These are phyloP conservation scores for Corymbia citriodora DNA, from an alignment of 441 rosid genomes.

Conservation along the genomic window DNA sequence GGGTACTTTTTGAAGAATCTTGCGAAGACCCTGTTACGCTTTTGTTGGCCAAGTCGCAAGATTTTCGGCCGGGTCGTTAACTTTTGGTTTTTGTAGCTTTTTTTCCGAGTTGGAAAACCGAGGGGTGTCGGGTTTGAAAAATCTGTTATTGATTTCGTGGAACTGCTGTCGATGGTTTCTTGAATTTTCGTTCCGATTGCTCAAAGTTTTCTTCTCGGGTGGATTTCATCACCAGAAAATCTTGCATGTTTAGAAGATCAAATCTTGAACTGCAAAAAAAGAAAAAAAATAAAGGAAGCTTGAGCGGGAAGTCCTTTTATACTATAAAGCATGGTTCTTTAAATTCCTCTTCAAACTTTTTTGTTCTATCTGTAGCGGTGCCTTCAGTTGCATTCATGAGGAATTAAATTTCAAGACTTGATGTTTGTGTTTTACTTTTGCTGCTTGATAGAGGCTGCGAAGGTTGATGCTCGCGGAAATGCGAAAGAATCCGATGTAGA, in stretches of 20 bases:
- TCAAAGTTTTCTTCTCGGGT: neutral
- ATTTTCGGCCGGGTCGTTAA: neutral
- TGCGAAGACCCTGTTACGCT: neutral
- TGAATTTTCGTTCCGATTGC: neutral
- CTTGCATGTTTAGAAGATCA: neutral
- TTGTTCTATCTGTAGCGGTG: neutral
- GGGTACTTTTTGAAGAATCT: neutral
- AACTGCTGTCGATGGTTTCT: neutral
- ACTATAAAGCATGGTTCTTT: neutral
- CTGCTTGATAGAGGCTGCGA: neutral
- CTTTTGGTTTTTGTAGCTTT: neutral
- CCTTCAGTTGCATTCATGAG: neutral
- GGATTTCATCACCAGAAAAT: neutral
- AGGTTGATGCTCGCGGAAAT: neutral
- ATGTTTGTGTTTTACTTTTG: neutral
- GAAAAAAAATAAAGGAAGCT: neutral
- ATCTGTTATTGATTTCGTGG: neutral
- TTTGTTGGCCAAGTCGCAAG: neutral
- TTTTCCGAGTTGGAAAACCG: neutral
- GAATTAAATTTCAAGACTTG: neutral
- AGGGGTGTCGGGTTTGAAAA: neutral
- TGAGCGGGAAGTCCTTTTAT: neutral
- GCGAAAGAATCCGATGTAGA: neutral
- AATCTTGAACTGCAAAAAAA: neutral
- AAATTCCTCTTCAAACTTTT: neutral